Conservation (phyloP, 345 rosid genomes). For the Lepidium sativum region DNA sequence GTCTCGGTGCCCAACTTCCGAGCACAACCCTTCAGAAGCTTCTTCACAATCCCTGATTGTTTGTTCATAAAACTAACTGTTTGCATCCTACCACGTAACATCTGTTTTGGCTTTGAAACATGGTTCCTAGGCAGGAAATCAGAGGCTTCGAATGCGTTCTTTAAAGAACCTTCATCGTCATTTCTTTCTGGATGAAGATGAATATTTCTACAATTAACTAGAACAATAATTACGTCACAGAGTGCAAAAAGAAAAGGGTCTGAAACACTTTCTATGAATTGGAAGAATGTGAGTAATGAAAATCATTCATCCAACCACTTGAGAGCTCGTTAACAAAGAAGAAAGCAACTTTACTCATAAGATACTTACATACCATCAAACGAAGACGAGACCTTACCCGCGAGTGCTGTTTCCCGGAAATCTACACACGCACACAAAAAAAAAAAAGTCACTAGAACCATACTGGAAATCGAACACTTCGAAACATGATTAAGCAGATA, state of each 20-base stretch:
- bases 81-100: conserved; percentile 44
- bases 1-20: conserved; percentile 46
- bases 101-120: conserved; percentile 24
- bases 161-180: not conserved
- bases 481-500: not conserved
- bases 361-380: conserved; percentile 6
- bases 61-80: conserved; percentile 30
- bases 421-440: not conserved
- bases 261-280: not conserved
- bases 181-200: not conserved
- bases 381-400: conserved; percentile 6
- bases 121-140: conserved; percentile 13
- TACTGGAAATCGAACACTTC: not conserved
- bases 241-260: not conserved
- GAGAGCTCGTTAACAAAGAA: not conserved
- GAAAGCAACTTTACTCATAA: not conserved
- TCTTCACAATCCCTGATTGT: conserved; percentile 29
- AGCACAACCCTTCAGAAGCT: conserved; percentile 27
- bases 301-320: not conserved
- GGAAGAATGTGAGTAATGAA: not conserved
- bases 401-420: not conserved
- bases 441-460: not conserved
- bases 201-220: not conserved
- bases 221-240: not conserved
- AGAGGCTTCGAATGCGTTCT: conserved; percentile 22